A percentile compares a stretch with the other conserved stretches of the same genome.
Conservation (phyloP, 1,284 basidiomycete species). For the Pseudozyma sp. region DNA sequence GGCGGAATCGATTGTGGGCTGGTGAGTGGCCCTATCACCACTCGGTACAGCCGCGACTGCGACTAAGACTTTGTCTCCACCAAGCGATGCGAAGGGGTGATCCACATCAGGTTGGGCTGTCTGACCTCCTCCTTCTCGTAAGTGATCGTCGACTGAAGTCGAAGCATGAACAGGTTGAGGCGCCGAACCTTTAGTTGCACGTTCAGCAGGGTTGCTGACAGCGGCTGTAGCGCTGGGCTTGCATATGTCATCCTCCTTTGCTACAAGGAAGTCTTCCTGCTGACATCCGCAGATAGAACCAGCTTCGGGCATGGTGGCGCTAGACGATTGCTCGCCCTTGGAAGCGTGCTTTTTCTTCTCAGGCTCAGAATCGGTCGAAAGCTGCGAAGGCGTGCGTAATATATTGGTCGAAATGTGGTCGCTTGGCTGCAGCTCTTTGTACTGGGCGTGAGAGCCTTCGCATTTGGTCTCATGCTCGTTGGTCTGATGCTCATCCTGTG, state of each 20-base stretch:
- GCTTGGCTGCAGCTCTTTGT: background rate
- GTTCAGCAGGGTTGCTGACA: background rate
- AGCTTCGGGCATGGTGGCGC: background rate
- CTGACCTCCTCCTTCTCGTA: background rate
- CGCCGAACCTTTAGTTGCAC: background rate
- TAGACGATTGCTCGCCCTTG: background rate
- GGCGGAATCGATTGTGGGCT: background rate
- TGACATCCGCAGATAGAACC: slow-evolving; percentile 15
- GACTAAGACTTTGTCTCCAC: too few relatives aligned
- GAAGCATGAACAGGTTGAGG: background rate
- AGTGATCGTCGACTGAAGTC: background rate
- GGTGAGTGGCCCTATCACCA: background rate
- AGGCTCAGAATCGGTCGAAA: slow-evolving; percentile 3
- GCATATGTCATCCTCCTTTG: slow-evolving; percentile 26
- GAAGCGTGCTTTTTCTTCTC: too few relatives aligned
- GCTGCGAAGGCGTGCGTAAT: slow-evolving; percentile 14
- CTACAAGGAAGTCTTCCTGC: slow-evolving; percentile 29
- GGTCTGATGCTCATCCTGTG: too few relatives aligned
- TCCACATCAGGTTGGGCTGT: background rate
- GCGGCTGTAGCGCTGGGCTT: slow-evolving; percentile 6
- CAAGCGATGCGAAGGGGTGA: too few relatives aligned
- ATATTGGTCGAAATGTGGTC: slow-evolving; percentile 29
- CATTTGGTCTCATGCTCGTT: background rate
- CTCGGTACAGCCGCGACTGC: background rate
- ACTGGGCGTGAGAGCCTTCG: background rate